A percentile compares a stretch with the other conserved stretches of the same genome.
Evolutionary conservation across 352 stramenopile genomes (phyloP).

Genomic region (Globisporangium alternatum): DNA sequence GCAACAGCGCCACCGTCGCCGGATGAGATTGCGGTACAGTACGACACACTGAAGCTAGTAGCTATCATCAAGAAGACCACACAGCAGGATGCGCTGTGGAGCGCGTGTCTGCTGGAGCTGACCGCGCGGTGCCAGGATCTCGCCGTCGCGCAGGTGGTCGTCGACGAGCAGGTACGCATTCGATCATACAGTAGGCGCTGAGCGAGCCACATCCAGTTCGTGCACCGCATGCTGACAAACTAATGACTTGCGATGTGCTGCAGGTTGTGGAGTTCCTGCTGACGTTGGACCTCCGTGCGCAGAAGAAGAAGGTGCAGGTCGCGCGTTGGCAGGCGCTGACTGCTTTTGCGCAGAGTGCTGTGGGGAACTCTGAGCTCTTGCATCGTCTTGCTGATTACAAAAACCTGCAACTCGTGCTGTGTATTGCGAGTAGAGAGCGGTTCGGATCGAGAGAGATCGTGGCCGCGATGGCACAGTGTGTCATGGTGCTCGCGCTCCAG

Average conservation of each 20-base stretch:
- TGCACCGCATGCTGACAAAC: neutral
- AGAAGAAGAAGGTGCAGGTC: constrained; percentile 19
- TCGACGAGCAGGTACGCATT: constrained; percentile 4
- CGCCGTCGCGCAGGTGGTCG: neutral
- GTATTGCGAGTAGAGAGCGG: constrained; percentile 27
- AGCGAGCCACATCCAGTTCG: no score
- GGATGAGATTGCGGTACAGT: constrained; percentile 1
- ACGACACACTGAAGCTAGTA: neutral
- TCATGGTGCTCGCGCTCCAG: constrained; percentile 23
- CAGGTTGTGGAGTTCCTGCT: constrained; percentile 7
- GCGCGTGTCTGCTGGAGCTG: constrained; percentile 12
- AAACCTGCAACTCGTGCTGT: constrained; percentile 22
- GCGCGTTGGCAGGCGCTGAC: constrained; percentile 18
- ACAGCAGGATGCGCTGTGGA: constrained; percentile 6
- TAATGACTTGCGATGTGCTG: neutral
- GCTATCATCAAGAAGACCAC: neutral
- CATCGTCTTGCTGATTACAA: neutral
- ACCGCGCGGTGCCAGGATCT: constrained; percentile 5
- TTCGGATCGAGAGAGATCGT: constrained; percentile 33
- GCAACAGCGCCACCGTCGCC: neutral
- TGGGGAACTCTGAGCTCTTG: neutral
- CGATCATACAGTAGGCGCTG: neutral
- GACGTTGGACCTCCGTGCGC: constrained; percentile 5
- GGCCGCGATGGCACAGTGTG: constrained; percentile 36
- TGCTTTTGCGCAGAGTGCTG: constrained; percentile 7